A percentile compares a stretch with the other conserved stretches of the same genome.
Conservation (phyloP, 495 filamentous ascomycete species). For the Aspergillus conjunctus region DNA sequence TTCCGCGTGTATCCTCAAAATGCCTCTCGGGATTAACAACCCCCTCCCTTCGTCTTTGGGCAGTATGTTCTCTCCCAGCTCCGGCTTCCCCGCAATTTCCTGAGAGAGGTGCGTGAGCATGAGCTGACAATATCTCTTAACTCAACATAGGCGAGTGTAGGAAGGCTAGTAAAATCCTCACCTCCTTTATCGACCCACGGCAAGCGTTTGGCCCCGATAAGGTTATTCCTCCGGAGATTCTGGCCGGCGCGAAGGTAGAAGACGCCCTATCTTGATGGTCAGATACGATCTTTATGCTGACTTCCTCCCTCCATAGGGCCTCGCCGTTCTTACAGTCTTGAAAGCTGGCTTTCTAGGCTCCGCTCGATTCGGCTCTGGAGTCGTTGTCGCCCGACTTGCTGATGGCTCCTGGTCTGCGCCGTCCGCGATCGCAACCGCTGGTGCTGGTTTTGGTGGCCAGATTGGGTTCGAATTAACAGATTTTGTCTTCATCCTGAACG, state of each 20-base stretch:
- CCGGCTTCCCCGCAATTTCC: constrained; percentile 44
- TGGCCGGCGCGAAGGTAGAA: constrained; percentile 86
- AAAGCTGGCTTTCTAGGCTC: constrained; percentile 97
- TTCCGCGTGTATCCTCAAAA: constrained; percentile 34
- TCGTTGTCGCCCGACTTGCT: constrained; percentile 89
- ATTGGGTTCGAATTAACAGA: constrained; percentile 98
- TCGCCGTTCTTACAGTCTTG: constrained; percentile 91
- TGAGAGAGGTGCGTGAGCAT: constrained; percentile 20
- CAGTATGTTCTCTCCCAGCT: constrained; percentile 49
- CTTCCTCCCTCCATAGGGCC: constrained; percentile 60
- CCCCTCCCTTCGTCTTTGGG: constrained; percentile 66
- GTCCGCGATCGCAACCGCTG: constrained; percentile 85
- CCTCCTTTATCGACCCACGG: constrained; percentile 90
- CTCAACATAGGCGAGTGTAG: constrained; percentile 72
- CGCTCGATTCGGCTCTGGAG: constrained; percentile 86
- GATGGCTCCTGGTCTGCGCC: constrained; percentile 95
- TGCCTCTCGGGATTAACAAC: constrained; percentile 68
- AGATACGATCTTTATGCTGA: constrained; percentile 13
- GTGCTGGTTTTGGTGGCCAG: constrained; percentile 93
- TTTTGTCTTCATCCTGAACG: constrained; percentile 98
- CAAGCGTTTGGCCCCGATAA: constrained; percentile 97
- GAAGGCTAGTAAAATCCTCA: constrained; percentile 89
- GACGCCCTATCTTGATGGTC: not conserved
- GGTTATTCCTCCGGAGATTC: constrained; percentile 88
- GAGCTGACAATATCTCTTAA: constrained; percentile 28